phyloP scores from a whole-genome alignment of 805 yeast species.

The Candida piceae region DNA sequence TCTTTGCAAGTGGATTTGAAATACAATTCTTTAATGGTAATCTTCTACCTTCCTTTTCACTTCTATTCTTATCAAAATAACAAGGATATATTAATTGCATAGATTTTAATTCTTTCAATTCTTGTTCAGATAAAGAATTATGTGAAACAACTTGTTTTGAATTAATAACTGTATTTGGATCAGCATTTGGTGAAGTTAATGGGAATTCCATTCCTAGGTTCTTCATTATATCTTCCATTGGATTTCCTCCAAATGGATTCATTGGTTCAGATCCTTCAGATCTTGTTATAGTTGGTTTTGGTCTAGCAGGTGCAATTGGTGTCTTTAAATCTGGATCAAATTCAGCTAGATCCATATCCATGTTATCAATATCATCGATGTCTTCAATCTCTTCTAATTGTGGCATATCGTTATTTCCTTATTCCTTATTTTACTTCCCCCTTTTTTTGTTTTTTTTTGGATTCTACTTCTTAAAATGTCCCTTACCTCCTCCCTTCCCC shows the following conservation, averaged over 20 bases:
- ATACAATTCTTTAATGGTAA: slow-evolving; percentile 67
- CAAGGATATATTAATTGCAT: slow-evolving; percentile 86
- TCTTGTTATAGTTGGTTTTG: slow-evolving; percentile 54
- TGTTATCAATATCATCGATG: slow-evolving; percentile 81
- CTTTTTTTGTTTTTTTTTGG: no score
- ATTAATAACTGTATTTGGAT: slow-evolving; percentile 9
- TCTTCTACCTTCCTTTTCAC: slow-evolving; percentile 80
- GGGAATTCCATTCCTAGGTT: slow-evolving; percentile 26
- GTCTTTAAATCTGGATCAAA: slow-evolving; percentile 69
- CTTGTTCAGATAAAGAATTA: slow-evolving; percentile 43
- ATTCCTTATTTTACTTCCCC: no score
- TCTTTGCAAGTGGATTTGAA: slow-evolving; percentile 80
- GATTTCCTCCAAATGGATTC: slow-evolving; percentile 5
- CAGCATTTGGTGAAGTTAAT: slow-evolving; percentile 21
- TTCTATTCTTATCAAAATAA: slow-evolving; percentile 76
- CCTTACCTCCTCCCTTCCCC: no score
- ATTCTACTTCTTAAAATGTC: no score
- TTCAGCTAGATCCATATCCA: slow-evolving; percentile 92
- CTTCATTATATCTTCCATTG: slow-evolving; percentile 26
- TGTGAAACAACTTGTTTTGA: slow-evolving; percentile 13
- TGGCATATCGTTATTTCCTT: slow-evolving; percentile 46
- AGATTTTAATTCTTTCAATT: slow-evolving; percentile 56
- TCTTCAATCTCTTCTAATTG: slow-evolving; percentile 67
- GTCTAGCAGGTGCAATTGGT: slow-evolving; percentile 63
- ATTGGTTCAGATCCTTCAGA: slow-evolving; percentile 46